Evolutionary conservation across 73 alveolate species (phyloP), one percentile per base, ranked within the genome.

Genomic region (Paraurostyla sp.): DNA sequence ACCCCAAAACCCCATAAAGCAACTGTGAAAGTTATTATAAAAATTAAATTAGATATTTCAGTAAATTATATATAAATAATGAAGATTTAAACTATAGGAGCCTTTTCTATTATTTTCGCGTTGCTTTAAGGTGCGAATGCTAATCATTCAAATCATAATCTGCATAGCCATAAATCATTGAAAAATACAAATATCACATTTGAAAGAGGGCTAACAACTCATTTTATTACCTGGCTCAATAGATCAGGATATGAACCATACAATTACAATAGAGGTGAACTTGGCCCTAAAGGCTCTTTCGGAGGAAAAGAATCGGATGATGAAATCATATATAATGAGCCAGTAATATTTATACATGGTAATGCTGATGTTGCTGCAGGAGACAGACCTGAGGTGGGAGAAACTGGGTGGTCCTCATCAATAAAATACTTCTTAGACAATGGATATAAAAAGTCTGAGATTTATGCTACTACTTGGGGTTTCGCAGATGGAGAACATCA

Each of bases 391-490:
- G n/a, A 71, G 56, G 40, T 83, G 91, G n/a, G n/a, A 11, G 29
- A 36, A 42, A 84, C 92, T 16, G 92, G 92, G n/a, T 68, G 38
- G 42, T 69, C 89, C 29, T 25, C 23, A 15, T 13, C 56, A 35
- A 84, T 84, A n/a, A 60, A 63, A 49, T 84, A 84, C 54, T 84
- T 71, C 63, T 48, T 84, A 23, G n/a, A 33, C 16, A 29, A 76
- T 32, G 92, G 92, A 33, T 84, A 84, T 30, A 46, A 29, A 16
- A 84, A 75, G 54, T n/a, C 43, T 58, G 92, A 84, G 50, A 18
- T 84, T 38, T 84, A 84, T 69, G 76, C 52, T 20, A 84, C 92
- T 25, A 84, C 92, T 25, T 84, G 92, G 92, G 92, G 92, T 23
- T 60, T 50, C 32, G 92, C 76, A 13, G 48, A 40, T 25, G 32